phyloP scores from a whole-genome alignment of 2,329 filamentous ascomycete genomes.

The Periconia macrospinosa region DNA sequence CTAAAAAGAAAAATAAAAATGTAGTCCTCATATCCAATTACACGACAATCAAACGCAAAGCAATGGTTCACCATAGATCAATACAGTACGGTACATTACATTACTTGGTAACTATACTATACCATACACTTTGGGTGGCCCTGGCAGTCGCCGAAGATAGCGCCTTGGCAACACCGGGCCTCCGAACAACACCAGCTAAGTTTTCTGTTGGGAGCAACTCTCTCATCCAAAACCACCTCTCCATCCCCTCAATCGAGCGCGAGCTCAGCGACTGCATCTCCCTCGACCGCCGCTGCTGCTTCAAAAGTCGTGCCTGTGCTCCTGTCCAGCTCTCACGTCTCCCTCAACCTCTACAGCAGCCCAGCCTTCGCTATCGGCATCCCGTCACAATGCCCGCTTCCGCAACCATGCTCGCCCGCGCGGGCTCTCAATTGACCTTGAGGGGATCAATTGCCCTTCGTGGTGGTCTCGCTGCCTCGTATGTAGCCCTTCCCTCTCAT shows the following conservation, averaged over 20 bases:
- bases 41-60: too few relatives aligned
- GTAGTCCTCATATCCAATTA: too few relatives aligned
- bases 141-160: conserved; percentile 1
- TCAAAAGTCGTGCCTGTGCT: not conserved
- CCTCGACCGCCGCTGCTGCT: conserved; percentile 18
- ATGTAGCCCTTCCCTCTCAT: conserved; percentile 1
- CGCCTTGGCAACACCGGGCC: not conserved
- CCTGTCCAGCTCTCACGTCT: not conserved
- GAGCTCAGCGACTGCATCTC: conserved; percentile 18
- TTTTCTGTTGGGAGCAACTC: conserved; percentile 38
- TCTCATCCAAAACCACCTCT: conserved; percentile 18
- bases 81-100: too few relatives aligned
- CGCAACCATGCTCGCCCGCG: conserved; percentile 49
- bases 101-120: too few relatives aligned
- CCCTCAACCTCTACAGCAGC: conserved; percentile 17
- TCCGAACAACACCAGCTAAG: conserved; percentile 14
- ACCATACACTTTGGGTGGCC: too few relatives aligned
- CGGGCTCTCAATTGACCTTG: conserved; percentile 48
- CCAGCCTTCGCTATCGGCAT: conserved; percentile 30
- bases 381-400: conserved; percentile 58
- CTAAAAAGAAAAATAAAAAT: too few relatives aligned
- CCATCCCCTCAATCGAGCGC: conserved; percentile 17
- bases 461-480: conserved; percentile 47
- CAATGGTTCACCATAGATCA: too few relatives aligned
- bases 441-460: conserved; percentile 47